Conservation (phyloP, 2,329 filamentous ascomycete species). For the Neonectria hederae region DNA sequence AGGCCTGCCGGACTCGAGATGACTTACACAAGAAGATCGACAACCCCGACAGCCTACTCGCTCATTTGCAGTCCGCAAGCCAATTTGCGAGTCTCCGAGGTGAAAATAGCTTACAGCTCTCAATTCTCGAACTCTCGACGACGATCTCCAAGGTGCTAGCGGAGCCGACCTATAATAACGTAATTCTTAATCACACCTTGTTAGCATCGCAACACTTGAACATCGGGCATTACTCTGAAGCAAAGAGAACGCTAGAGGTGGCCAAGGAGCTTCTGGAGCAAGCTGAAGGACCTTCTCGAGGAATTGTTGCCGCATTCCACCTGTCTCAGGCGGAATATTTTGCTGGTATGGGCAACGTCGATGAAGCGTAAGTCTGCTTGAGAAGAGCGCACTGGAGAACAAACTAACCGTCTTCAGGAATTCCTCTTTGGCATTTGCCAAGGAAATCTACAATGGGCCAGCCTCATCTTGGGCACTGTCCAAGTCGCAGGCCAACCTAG, state of each 20-base stretch:
- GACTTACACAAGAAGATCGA: constrained; percentile 59
- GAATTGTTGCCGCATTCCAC: constrained; percentile 64
- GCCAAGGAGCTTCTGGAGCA: constrained; percentile 60
- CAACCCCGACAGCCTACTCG: constrained; percentile 58
- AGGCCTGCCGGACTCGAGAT: constrained; percentile 49
- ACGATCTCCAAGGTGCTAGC: constrained; percentile 51
- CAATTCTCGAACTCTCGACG: constrained; percentile 57
- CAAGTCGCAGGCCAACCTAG: constrained; percentile 46
- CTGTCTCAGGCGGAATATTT: constrained; percentile 80
- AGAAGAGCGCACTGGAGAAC: neutral
- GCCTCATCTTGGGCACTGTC: constrained; percentile 47
- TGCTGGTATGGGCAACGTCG: constrained; percentile 70
- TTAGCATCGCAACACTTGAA: constrained; percentile 64
- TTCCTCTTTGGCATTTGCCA: constrained; percentile 51
- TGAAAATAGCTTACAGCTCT: constrained; percentile 56
- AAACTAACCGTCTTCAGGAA: constrained; percentile 37
- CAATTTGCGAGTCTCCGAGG: constrained; percentile 64
- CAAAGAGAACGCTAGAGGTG: constrained; percentile 63
- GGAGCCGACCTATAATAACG: constrained; percentile 48
- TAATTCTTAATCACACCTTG: constrained; percentile 57
- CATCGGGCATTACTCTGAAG: constrained; percentile 62
- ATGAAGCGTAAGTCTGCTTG: constrained; percentile 62
- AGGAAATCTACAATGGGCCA: constrained; percentile 46
- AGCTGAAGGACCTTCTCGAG: constrained; percentile 49
- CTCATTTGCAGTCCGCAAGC: constrained; percentile 60